A percentile compares a stretch with the other conserved stretches of the same genome.
Evolutionary conservation across 2,329 filamentous ascomycete genomes (phyloP).

Genomic region (Bisporella sp.): DNA sequence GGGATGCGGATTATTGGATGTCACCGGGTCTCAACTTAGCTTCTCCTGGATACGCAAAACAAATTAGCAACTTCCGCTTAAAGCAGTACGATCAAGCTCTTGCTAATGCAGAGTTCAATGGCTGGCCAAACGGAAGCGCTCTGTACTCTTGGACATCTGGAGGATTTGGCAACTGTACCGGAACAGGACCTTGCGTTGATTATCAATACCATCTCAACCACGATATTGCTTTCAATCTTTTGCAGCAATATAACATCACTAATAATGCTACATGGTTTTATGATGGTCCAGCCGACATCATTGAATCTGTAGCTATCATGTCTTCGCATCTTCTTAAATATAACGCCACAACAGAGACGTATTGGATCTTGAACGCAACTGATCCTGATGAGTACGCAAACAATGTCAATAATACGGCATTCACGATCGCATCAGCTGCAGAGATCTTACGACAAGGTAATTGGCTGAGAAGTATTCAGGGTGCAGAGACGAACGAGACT

Average conservation of each 20-base stretch:
- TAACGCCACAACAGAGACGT: constrained; percentile 47
- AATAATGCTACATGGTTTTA: constrained; percentile 28
- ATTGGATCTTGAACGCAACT: constrained; percentile 55
- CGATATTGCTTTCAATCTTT: constrained; percentile 51
- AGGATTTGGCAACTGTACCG: constrained; percentile 61
- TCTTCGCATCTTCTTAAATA: constrained; percentile 52
- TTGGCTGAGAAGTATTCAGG: constrained; percentile 13
- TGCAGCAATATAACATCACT: constrained; percentile 27
- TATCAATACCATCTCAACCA: constrained; percentile 68
- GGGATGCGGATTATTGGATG: constrained; percentile 32
- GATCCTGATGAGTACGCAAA: constrained; percentile 46
- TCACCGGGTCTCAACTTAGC: constrained; percentile 54
- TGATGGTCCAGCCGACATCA: constrained; percentile 51
- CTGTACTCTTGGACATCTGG: constrained; percentile 64
- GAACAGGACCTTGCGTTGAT: constrained; percentile 57
- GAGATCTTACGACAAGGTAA: constrained; percentile 40
- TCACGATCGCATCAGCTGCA: constrained; percentile 43
- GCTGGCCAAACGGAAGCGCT: constrained; percentile 49
- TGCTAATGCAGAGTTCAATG: constrained; percentile 53
- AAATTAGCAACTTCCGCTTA: constrained; percentile 58
- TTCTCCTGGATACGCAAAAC: constrained; percentile 53
- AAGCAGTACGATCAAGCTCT: constrained; percentile 52
- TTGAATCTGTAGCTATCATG: constrained; percentile 55
- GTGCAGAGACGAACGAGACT: constrained; percentile 41
- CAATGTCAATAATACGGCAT: constrained; percentile 54